Evolutionary conservation across 1,284 basidiomycete genomes (phyloP).

Genomic region (Pseudozyma pruni): DNA sequence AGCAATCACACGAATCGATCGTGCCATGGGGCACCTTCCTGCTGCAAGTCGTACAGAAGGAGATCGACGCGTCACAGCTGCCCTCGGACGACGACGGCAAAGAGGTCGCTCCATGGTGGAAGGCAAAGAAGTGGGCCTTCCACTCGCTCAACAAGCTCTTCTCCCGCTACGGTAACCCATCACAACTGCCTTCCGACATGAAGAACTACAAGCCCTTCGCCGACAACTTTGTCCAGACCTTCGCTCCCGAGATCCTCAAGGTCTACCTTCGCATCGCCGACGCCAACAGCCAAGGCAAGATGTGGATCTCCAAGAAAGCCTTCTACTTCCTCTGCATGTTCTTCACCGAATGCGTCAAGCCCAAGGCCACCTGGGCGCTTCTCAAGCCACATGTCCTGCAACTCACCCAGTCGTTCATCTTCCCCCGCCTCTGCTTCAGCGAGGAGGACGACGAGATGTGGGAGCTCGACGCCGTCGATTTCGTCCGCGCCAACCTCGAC

Average conservation of each 20-base stretch:
- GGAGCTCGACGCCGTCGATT: constrained; percentile 65
- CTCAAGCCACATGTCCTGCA: constrained; percentile 63
- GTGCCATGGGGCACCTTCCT: constrained; percentile 65
- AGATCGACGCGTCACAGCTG: constrained; percentile 47
- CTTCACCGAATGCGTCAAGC: constrained; percentile 65
- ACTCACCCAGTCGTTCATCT: constrained; percentile 61
- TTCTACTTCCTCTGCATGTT: constrained; percentile 61
- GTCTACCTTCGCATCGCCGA: constrained; percentile 63
- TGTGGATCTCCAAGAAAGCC: constrained; percentile 61
- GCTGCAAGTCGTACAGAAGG: constrained; percentile 61
- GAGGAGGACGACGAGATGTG: constrained; percentile 64
- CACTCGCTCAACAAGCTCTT: constrained; percentile 67
- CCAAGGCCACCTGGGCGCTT: constrained; percentile 64
- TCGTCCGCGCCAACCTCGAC: constrained; percentile 60
- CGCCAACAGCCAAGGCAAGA: constrained; percentile 36
- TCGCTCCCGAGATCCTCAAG: constrained; percentile 67
- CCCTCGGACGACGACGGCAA: constrained; percentile 54
- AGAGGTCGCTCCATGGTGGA: constrained; percentile 61
- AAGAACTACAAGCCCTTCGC: constrained; percentile 66
- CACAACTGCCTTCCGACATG: constrained; percentile 62
- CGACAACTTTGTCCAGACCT: constrained; percentile 59
- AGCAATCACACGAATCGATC: constrained; percentile 63
- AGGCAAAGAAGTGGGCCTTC: constrained; percentile 68
- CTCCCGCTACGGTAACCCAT: constrained; percentile 63
- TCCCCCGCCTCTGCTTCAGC: constrained; percentile 63